phyloP scores from a whole-genome alignment of 306 rosid genomes.

The Prunus davidiana region DNA sequence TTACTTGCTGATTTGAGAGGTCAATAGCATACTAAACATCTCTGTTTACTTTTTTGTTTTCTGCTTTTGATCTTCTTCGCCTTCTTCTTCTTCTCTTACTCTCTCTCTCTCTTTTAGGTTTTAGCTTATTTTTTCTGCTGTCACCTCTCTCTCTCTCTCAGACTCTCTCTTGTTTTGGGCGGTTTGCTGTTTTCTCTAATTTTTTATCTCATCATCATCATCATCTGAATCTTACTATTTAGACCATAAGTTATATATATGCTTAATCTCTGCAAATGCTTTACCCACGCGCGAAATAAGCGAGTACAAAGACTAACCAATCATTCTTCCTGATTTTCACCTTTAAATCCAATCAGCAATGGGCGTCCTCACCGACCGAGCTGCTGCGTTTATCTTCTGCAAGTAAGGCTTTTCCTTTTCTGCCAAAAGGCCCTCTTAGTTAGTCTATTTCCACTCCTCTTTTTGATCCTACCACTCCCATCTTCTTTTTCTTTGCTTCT shows the following conservation, averaged over 20 bases:
- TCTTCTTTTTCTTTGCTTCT: background rate
- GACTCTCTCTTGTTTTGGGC: background rate
- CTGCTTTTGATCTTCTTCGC: background rate
- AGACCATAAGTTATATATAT: constrained; percentile 21
- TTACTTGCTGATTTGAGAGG: constrained; percentile 14
- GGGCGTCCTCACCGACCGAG: background rate
- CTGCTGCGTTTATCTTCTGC: background rate
- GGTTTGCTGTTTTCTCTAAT: constrained; percentile 17
- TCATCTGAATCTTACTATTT: constrained; percentile 32
- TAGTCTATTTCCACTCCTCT: constrained; percentile 25
- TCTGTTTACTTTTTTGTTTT: background rate
- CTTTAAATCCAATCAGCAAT: background rate
- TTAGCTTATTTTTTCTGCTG: background rate
- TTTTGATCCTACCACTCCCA: background rate
- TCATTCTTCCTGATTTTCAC: background rate
- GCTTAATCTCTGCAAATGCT: background rate
- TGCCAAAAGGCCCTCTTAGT: constrained; percentile 7
- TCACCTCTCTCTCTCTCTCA: background rate
- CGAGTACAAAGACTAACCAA: constrained; percentile 7
- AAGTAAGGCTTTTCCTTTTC: background rate
- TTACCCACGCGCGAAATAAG: background rate
- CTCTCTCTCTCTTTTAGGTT: background rate
- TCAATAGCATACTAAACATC: constrained; percentile 8
- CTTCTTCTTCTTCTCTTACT: background rate
- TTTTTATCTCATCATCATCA: constrained; percentile 17